phyloP scores from a whole-genome alignment of 805 yeast genomes.

The Nakazawaea wyomingensis region DNA sequence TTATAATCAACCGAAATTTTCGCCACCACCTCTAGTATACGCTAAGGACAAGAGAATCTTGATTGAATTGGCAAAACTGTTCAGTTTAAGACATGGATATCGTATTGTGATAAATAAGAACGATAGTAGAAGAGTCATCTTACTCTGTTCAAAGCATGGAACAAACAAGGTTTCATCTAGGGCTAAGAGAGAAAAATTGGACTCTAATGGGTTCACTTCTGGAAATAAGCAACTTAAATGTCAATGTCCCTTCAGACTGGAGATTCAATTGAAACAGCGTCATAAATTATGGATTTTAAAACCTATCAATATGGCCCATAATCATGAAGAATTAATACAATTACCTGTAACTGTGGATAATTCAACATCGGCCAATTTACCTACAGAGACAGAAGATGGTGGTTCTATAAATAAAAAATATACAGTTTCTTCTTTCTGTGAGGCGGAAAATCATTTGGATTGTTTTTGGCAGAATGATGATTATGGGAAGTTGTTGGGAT shows the following conservation, averaged over 20 bases:
- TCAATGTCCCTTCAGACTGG: slow-evolving; percentile 21
- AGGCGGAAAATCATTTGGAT: slow-evolving; percentile 2
- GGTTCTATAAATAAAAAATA: slow-evolving; percentile 2
- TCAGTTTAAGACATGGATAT: slow-evolving; percentile 21
- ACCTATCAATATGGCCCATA: slow-evolving; percentile 17
- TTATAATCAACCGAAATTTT: slow-evolving; percentile 3
- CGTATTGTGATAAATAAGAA: slow-evolving; percentile 21
- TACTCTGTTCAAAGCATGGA: slow-evolving; percentile 19
- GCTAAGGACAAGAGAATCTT: slow-evolving; percentile 18
- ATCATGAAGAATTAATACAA: slow-evolving; percentile 14
- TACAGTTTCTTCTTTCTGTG: slow-evolving; percentile 3
- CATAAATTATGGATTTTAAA: slow-evolving; percentile 23
- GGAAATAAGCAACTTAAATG: slow-evolving; percentile 8
- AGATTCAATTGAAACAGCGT: slow-evolving; percentile 21
- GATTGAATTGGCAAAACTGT: slow-evolving; percentile 21
- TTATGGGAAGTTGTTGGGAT: slow-evolving; percentile 7
- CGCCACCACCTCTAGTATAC: slow-evolving; percentile 19
- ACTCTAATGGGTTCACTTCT: neutral
- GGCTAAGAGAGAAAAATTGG: slow-evolving; percentile 1
- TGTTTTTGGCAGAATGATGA: slow-evolving; percentile 10
- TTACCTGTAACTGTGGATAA: slow-evolving; percentile 10
- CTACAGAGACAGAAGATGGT: slow-evolving; percentile 3
- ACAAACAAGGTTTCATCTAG: slow-evolving; percentile 4
- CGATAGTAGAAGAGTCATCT: slow-evolving; percentile 20
- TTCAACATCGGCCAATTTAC: slow-evolving; percentile 17